Percentiles rank a stretch among this genome's conserved stretches.
phyloP scores from a whole-genome alignment of 2,329 filamentous ascomycete species.

The Neocatenulostroma microsporum region DNA sequence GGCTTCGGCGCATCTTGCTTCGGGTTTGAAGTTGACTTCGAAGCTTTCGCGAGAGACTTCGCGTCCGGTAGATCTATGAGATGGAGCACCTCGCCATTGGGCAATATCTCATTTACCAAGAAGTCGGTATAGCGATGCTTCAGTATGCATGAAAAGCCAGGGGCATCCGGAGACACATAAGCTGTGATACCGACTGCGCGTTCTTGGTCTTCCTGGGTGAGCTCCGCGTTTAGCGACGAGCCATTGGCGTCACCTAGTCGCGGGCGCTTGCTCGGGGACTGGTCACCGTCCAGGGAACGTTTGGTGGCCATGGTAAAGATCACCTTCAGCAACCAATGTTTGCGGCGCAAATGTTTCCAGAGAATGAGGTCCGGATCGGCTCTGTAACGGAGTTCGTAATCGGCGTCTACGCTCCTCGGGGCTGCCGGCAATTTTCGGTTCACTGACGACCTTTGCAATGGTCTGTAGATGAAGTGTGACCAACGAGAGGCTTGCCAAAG shows the following conservation, averaged over 20 bases:
- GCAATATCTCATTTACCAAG: slow-evolving; percentile 78
- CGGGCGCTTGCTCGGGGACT: slow-evolving; percentile 6
- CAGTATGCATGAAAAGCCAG: slow-evolving; percentile 55
- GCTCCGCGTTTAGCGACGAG: background rate
- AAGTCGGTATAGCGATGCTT: slow-evolving; percentile 87
- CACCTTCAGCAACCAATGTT: no score
- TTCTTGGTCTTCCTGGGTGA: slow-evolving; percentile 27
- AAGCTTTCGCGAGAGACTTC: slow-evolving; percentile 4
- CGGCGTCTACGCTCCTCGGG: no score
- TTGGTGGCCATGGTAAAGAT: slow-evolving; percentile 8
- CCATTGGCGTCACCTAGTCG: background rate
- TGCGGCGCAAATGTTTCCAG: no score
- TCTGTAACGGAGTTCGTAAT: no score
- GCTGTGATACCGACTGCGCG: slow-evolving; percentile 52
- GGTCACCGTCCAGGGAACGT: slow-evolving; percentile 6
- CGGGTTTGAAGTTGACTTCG: background rate
- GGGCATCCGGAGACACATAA: slow-evolving; percentile 51
- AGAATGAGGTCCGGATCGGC: no score
- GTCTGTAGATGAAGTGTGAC: no score
- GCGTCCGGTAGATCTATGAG: slow-evolving; percentile 41
- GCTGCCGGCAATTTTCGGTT: no score
- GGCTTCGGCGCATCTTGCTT: background rate
- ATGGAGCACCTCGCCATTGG: slow-evolving; percentile 68
- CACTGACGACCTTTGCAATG: no score
- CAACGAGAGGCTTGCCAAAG: no score